Percentiles rank a stretch among this genome's conserved stretches.
Evolutionary conservation across 208 protist genomes (phyloP).

Genomic region (Trypanosomatidae sp.): DNA sequence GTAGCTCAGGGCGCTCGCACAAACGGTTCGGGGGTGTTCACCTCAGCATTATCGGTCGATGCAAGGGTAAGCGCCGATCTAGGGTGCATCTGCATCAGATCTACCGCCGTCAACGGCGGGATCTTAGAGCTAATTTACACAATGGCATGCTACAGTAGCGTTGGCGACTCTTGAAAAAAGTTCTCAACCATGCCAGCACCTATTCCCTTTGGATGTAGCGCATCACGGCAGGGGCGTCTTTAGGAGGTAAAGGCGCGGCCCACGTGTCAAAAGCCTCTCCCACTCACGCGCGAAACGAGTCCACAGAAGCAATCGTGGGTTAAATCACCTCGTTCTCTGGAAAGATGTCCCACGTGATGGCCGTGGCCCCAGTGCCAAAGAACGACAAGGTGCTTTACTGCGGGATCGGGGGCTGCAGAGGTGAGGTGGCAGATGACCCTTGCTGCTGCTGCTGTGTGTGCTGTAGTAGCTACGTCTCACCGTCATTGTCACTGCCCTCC

Average conservation of each 20-base stretch:
- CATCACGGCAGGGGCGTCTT: slow-evolving; percentile 41
- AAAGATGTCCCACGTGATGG: slow-evolving; percentile 78
- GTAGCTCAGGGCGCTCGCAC: background rate
- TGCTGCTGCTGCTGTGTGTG: background rate
- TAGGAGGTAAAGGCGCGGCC: slow-evolving; percentile 31
- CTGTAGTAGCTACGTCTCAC: slow-evolving; percentile 1
- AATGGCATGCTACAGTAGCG: slow-evolving; percentile 36
- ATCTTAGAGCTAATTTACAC: slow-evolving; percentile 51
- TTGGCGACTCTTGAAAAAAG: slow-evolving; percentile 33
- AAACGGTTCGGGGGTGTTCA: background rate
- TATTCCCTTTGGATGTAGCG: slow-evolving; percentile 46
- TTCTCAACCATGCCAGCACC: slow-evolving; percentile 65
- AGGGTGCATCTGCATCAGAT: slow-evolving; percentile 7
- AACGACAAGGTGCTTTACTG: slow-evolving; percentile 11
- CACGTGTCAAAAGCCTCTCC: slow-evolving; percentile 65
- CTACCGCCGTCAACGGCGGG: slow-evolving; percentile 30
- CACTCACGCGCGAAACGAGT: slow-evolving; percentile 56
- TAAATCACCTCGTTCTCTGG: slow-evolving; percentile 60
- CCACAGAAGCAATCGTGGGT: slow-evolving; percentile 66
- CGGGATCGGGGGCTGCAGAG: background rate
- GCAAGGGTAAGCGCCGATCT: slow-evolving; percentile 8
- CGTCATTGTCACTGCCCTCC: slow-evolving; percentile 6
- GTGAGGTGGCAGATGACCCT: background rate
- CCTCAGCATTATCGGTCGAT: background rate
- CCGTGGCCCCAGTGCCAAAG: slow-evolving; percentile 43